Evolutionary conservation across 1,284 basidiomycete species (phyloP).

Genomic region (Puccinia novopanici): DNA sequence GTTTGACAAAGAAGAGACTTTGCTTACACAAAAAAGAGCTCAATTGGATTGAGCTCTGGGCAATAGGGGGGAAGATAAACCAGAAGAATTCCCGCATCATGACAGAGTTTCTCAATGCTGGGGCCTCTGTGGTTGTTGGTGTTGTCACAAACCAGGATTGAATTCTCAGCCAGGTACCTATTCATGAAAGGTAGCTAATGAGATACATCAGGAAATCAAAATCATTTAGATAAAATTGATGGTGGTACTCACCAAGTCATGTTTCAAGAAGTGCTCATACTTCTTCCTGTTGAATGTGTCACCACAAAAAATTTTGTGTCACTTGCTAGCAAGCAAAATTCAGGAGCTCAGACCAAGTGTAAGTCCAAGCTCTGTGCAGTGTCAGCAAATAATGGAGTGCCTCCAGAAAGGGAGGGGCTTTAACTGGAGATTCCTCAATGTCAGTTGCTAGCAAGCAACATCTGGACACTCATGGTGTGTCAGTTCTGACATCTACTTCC

Average conservation of each 20-base stretch:
- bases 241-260: not conserved
- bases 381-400: no score
- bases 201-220: not conserved
- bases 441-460: no score
- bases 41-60: no score
- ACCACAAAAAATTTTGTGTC: no score
- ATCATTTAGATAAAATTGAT: not conserved
- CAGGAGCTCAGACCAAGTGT: no score
- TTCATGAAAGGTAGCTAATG: not conserved
- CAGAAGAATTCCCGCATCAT: not conserved
- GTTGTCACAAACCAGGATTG: constrained; percentile 4
- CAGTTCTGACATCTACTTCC: no score
- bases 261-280: constrained; percentile 11
- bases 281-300: not conserved
- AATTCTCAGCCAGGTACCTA: not conserved
- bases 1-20: not conserved
- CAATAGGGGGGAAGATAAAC: constrained; percentile 31
- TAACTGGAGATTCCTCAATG: no score
- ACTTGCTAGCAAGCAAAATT: no score
- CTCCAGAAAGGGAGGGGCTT: no score
- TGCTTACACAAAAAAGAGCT: not conserved
- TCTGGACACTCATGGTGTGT: no score
- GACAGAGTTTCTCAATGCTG: not conserved
- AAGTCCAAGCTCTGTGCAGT: no score
- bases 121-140: not conserved